Base-by-base conservation (phyloP, 2,329 filamentous ascomycete species). In the Fusarium neocosmosporiellum region DNA sequence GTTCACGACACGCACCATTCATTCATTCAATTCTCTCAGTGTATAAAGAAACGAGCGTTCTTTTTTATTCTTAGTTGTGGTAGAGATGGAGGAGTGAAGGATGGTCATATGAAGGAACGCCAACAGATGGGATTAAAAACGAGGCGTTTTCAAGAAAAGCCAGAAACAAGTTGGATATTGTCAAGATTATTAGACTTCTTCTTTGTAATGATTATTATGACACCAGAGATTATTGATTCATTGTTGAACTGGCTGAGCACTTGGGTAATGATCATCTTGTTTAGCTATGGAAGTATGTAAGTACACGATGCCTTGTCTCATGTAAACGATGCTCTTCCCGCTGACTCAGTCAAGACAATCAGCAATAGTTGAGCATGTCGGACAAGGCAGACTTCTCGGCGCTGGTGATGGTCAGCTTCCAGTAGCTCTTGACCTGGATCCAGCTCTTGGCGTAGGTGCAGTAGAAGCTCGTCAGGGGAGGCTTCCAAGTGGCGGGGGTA, bases 391-490 rank as follows among this genome's bases (percentile, higher is more conserved):
- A 83, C 86, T 94, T 94, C 87, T 97, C 94, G 1, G 89, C 89
- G 54, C 85, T 85, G 1, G 92, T 96, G 69, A 96, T 84, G 18
- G 88, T 92, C 73, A 97, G 82, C 1, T 80, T 80, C 80, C 92
- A 96, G 76, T 90, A 88, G 76, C 86, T 89, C 89, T 96, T 97
- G 74, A 97, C 93, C 78, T 90, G 88, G 43, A 96, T 87, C 91
- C 92, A 97, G 79, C 91, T 90, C 79, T 88, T 87, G 16, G 93
- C 92, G 78, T 97, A 96, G 31, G 89, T 92, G 88, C 94, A 96
- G 81, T 93, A 89, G 83, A 94, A 96, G 71, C 83, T 87, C 80
- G 85, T 76, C 68, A 93, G 83, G 0, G 91, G 87, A 14, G 93
- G 94, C 84, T 94, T 92, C 93, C 94, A 97, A 13, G 83, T 80